phyloP scores from a whole-genome alignment of 345 rosid species.

The Heritiera littoralis region DNA sequence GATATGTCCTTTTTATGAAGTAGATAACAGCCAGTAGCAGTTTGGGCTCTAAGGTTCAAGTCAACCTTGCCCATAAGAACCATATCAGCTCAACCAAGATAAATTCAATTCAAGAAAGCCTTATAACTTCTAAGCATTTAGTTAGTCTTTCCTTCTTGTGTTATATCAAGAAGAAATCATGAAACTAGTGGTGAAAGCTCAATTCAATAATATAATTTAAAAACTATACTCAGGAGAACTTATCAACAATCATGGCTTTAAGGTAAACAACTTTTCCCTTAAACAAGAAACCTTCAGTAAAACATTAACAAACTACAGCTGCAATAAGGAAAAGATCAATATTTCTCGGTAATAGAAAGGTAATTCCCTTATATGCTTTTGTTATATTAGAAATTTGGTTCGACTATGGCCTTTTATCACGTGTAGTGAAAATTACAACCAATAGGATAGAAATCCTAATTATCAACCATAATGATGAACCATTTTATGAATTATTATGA shows the following conservation, averaged over 20 bases:
- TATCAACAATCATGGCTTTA: background rate
- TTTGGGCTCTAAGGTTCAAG: background rate
- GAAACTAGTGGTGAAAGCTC: background rate
- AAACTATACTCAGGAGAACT: background rate
- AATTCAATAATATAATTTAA: background rate
- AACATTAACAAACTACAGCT: background rate
- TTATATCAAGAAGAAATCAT: background rate
- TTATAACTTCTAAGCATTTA: background rate
- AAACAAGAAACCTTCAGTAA: background rate
- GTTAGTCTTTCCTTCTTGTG: background rate
- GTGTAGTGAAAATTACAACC: background rate
- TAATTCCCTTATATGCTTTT: background rate
- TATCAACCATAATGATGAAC: background rate
- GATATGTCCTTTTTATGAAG: background rate
- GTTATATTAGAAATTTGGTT: background rate
- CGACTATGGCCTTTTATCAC: background rate
- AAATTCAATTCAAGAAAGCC: background rate
- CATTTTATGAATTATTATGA: background rate
- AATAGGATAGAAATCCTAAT: background rate
- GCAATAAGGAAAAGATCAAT: background rate
- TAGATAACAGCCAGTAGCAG: background rate
- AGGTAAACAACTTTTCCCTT: background rate
- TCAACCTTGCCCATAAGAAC: background rate
- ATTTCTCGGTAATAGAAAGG: background rate
- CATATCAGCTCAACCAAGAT: background rate